These are phyloP conservation scores for Podila epigama DNA, from an alignment of 192 early-diverging fungal genomes.

Conservation along the genomic window DNA sequence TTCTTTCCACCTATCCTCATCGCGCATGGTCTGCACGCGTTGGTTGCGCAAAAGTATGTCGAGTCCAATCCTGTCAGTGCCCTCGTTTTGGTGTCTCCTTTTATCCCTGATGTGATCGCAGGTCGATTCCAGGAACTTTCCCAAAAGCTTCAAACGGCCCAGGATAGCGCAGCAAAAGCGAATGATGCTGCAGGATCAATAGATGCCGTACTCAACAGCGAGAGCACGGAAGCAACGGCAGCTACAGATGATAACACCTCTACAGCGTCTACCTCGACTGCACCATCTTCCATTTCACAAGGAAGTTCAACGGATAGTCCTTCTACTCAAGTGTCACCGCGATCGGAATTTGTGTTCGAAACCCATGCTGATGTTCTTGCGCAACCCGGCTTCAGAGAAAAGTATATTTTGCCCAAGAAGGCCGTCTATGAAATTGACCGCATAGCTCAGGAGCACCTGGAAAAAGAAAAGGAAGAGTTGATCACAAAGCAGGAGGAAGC, in stretches of 20 bases:
- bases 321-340: background rate
- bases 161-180: background rate
- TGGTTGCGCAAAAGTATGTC: conserved; percentile 50
- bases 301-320: background rate
- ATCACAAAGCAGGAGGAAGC: conserved; percentile 11
- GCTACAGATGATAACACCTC: background rate
- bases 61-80: conserved; percentile 53
- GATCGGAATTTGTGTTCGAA: conserved; percentile 13
- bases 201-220: background rate
- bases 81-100: conserved; percentile 45
- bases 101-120: conserved; percentile 26
- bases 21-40: conserved; percentile 48
- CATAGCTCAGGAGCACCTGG: conserved; percentile 29
- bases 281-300: background rate
- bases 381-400: conserved; percentile 35
- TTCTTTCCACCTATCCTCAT: conserved; percentile 54
- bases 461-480: conserved; percentile 15
- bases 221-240: background rate
- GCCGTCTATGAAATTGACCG: conserved; percentile 44
- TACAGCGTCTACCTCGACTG: background rate
- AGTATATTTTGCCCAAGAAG: conserved; percentile 30
- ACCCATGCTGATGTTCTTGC: conserved; percentile 40
- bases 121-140: conserved; percentile 33
- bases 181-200: background rate
- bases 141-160: conserved; percentile 8